Evolutionary conservation across 73 alveolate genomes (phyloP), one percentile per base, ranked within the genome.

Genomic region (Durusdinium trenchii): DNA sequence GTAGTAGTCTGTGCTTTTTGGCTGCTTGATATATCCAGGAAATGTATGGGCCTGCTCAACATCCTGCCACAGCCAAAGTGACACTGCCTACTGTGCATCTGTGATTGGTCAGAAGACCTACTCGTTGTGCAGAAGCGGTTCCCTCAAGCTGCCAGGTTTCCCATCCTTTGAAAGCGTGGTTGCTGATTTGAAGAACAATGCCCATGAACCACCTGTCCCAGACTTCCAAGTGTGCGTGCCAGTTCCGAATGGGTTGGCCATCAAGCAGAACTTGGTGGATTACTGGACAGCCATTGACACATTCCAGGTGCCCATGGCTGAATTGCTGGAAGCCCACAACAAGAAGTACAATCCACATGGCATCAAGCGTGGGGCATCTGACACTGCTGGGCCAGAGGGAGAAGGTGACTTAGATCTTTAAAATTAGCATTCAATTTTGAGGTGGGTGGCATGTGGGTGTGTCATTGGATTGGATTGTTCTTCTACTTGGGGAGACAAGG

Each of bases 341-440:
- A 47, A 20, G 28, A 81, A 81, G 71, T 81, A 81, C 69, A 81
- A 81, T 67, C 67, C 91, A 12, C 91, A 81, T 81, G 91, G 91
- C 47, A 12, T 48, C 71, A 81, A 81, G 48, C 43, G 91, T 26
- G 71, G 71, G 6, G 42, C n/a, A 4, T 28, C 47, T 10, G 91
- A 81, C 6, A 60, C n/a, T n/a, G n/a, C n/a, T n/a, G n/a, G n/a
- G n/a, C n/a, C n/a, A n/a, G n/a, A n/a, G n/a, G n/a, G n/a, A n/a
- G n/a, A n/a, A n/a, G n/a, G n/a, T n/a, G n/a, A n/a, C n/a, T n/a
- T n/a, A n/a, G n/a, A n/a, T n/a, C n/a, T n/a, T n/a, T n/a, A n/a
- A n/a, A n/a, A n/a, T n/a, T n/a, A n/a, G n/a, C n/a, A n/a, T n/a
- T n/a, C n/a, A n/a, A n/a, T n/a, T n/a, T n/a, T n/a, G n/a, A n/a